These are phyloP conservation scores for Corrigiola litoralis DNA, from an alignment of 179 eudicot genomes.

Conservation along the genomic window DNA sequence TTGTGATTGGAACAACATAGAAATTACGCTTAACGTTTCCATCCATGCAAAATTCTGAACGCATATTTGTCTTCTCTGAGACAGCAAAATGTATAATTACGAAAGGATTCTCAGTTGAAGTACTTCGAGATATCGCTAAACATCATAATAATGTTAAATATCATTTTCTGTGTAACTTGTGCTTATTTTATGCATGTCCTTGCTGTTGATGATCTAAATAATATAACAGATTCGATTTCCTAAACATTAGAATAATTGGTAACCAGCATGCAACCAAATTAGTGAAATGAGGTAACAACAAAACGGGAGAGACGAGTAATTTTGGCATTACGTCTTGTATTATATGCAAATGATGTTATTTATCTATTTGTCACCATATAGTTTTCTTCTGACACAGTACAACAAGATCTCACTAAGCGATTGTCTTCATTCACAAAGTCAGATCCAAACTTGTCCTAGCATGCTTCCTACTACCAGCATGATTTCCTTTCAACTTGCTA, in stretches of 20 bases:
- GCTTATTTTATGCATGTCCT: slow-evolving; percentile 9
- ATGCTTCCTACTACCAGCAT: slow-evolving; percentile 20
- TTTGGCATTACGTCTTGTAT: slow-evolving; percentile 24
- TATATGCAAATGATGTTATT: slow-evolving; percentile 18
- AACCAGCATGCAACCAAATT: not conserved
- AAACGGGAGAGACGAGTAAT: slow-evolving; percentile 12
- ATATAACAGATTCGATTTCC: slow-evolving; percentile 20
- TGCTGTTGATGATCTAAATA: slow-evolving; percentile 6
- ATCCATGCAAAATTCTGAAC: slow-evolving; percentile 18
- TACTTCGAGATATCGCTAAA: slow-evolving; percentile 14
- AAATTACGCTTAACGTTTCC: not conserved
- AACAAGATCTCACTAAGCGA: slow-evolving; percentile 51
- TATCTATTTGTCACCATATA: slow-evolving; percentile 4
- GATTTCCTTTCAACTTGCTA: slow-evolving; percentile 25
- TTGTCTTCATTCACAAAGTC: slow-evolving; percentile 65
- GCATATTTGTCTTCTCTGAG: slow-evolving; percentile 7
- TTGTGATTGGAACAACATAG: too few relatives aligned
- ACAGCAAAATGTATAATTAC: slow-evolving; percentile 10
- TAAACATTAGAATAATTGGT: slow-evolving; percentile 16
- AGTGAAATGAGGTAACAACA: slow-evolving; percentile 12
- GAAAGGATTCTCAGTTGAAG: slow-evolving; percentile 14
- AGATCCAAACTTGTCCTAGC: slow-evolving; percentile 53
- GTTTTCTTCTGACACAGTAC: slow-evolving; percentile 16
- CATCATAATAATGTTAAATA: not conserved
- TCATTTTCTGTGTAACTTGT: slow-evolving; percentile 2